These are phyloP conservation scores for Plasmodium reichenowi DNA, from an alignment of 169 alveolate species.

Conservation along the genomic window DNA sequence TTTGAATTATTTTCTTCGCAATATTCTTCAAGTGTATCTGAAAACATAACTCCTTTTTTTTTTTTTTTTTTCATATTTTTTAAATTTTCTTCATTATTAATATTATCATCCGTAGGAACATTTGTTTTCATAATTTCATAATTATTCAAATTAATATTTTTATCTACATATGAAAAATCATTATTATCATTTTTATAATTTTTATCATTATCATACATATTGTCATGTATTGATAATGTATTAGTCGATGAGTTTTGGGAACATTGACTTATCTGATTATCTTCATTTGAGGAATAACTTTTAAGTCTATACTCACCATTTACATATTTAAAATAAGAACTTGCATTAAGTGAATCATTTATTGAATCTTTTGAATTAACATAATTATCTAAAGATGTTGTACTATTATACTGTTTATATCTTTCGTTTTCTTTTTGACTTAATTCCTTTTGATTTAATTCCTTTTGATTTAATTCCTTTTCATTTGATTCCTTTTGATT, in stretches of 20 bases:
- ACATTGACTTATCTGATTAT: background rate
- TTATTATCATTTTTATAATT: background rate
- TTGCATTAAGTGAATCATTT: slow-evolving; percentile 3
- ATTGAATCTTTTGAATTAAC: slow-evolving; percentile 13
- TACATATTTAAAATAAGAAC: slow-evolving; percentile 25
- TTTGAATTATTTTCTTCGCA: background rate
- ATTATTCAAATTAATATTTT: too few species aligned
- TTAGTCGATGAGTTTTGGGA: slow-evolving; percentile 25
- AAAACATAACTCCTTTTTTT: slow-evolving; percentile 55
- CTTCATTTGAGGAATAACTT: slow-evolving; percentile 29
- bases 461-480: too few species aligned
- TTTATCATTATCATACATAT: background rate
- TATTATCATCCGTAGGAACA: background rate
- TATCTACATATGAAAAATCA: too few species aligned
- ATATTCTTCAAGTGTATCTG: slow-evolving; percentile 21
- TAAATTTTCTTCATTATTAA: background rate
- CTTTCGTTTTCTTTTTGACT: too few species aligned
- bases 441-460: too few species aligned
- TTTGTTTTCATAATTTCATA: slow-evolving; percentile 3
- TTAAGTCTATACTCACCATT: slow-evolving; percentile 58
- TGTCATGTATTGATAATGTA: slow-evolving; percentile 6
- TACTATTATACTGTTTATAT: slow-evolving; percentile 5
- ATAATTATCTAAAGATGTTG: slow-evolving; percentile 26
- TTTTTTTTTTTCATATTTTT: slow-evolving; percentile 11
- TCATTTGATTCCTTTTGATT: too few species aligned